phyloP scores from a whole-genome alignment of 208 protist species.

The Crithidia mellificae region DNA sequence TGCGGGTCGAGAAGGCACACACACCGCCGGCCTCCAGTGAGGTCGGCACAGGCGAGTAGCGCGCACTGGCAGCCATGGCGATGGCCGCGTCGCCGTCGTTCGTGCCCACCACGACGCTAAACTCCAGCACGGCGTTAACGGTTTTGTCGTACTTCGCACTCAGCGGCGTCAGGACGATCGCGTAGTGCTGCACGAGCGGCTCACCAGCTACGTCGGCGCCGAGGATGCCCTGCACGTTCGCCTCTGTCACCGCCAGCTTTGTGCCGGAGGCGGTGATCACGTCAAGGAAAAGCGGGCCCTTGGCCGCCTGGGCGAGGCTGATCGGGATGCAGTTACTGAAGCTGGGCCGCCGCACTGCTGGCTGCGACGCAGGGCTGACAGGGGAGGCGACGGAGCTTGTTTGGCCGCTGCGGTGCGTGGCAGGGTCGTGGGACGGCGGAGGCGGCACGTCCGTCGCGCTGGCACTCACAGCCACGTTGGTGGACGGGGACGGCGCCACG shows the following conservation, averaged over 20 bases:
- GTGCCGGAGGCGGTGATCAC: conserved; percentile 29
- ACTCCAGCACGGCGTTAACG: conserved; percentile 45
- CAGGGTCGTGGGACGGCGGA: neutral
- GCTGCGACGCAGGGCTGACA: neutral
- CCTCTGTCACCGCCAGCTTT: conserved; percentile 23
- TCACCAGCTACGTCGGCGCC: conserved; percentile 3
- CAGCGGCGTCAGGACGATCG: conserved; percentile 24
- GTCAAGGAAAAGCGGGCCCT: conserved; percentile 25
- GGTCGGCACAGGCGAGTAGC: conserved; percentile 15
- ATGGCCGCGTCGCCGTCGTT: conserved; percentile 18
- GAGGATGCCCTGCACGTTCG: conserved; percentile 23
- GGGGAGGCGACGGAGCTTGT: neutral
- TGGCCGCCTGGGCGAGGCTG: conserved; percentile 20
- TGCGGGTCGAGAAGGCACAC: conserved; percentile 44
- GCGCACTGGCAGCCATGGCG: conserved; percentile 14
- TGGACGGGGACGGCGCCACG: neutral
- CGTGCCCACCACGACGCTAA: conserved; percentile 35
- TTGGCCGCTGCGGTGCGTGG: neutral
- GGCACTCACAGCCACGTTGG: neutral
- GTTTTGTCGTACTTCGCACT: conserved; percentile 25
- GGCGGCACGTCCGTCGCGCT: neutral
- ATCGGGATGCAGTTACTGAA: conserved; percentile 33
- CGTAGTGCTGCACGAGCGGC: conserved; percentile 39
- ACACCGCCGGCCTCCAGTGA: conserved; percentile 8
- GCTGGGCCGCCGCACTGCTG: conserved; percentile 1